Evolutionary conservation across 2,329 filamentous ascomycete genomes (phyloP).

Genomic region (Aspergillus persii): DNA sequence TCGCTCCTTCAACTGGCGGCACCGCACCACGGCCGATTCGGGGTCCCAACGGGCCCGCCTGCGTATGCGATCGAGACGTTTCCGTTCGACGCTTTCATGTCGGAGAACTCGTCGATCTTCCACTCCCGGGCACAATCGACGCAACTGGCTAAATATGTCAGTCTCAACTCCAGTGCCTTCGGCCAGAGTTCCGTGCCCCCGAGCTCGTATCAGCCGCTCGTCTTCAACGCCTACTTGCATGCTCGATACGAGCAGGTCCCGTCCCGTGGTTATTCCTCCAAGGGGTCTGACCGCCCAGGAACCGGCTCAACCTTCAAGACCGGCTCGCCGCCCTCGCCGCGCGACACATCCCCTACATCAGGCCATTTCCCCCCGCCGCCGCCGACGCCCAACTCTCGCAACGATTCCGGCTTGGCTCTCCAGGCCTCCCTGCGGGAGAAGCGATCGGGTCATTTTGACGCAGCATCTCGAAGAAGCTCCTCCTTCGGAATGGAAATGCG

Average conservation of each 20-base stretch:
- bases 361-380: slow-evolving; percentile 73
- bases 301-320: slow-evolving; percentile 61
- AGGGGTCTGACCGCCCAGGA: slow-evolving; percentile 65
- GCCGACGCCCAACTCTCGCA: slow-evolving; percentile 76
- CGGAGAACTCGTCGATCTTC: slow-evolving; percentile 80
- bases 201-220: slow-evolving; percentile 56
- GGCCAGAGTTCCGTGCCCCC: slow-evolving; percentile 60
- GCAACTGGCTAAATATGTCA: slow-evolving; percentile 79
- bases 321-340: slow-evolving; percentile 57
- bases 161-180: slow-evolving; percentile 85
- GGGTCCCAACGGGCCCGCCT: slow-evolving; percentile 83
- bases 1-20: slow-evolving; percentile 86
- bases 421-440: slow-evolving; percentile 88
- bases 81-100: slow-evolving; percentile 84
- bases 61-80: slow-evolving; percentile 91
- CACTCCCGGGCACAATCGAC: slow-evolving; percentile 67
- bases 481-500: slow-evolving; percentile 80
- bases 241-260: slow-evolving; percentile 63
- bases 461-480: slow-evolving; percentile 80
- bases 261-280: slow-evolving; percentile 42
- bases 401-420: slow-evolving; percentile 86
- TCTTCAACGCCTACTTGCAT: slow-evolving; percentile 90
- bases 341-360: slow-evolving; percentile 69
- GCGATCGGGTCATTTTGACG: slow-evolving; percentile 87
- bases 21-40: slow-evolving; percentile 82